Conservation (phyloP, 164 flowering plant genomes). For the Chloranthus sessilifolius region DNA sequence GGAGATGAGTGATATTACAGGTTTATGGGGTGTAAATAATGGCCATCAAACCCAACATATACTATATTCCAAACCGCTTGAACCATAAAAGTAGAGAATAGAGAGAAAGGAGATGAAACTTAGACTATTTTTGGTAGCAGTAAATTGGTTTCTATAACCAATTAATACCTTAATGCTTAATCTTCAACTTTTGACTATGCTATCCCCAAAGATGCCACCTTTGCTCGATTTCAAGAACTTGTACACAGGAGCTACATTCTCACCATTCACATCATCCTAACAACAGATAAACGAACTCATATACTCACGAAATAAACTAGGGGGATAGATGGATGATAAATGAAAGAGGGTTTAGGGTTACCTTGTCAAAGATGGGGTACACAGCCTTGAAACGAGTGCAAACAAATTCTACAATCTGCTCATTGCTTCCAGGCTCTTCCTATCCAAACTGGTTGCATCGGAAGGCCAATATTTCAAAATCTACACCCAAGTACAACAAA, state of each 20-base stretch:
- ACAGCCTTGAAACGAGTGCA: slow-evolving; percentile 91
- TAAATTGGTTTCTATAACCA: no score
- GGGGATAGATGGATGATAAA: no score
- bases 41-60: no score
- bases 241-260: slow-evolving; percentile 16
- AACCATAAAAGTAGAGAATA: no score
- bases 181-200: no score
- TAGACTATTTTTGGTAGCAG: no score
- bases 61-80: no score
- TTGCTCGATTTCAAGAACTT: slow-evolving; percentile 20
- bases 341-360: slow-evolving; percentile 13
- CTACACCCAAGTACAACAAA: slow-evolving; percentile 82
- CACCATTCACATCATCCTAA: slow-evolving; percentile 18
- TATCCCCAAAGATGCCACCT: slow-evolving; percentile 16
- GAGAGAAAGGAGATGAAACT: no score
- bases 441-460: slow-evolving; percentile 88
- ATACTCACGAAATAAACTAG: no score
- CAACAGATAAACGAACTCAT: no score
- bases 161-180: not conserved
- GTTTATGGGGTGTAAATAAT: no score
- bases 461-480: slow-evolving; percentile 84
- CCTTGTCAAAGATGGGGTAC: slow-evolving; percentile 86
- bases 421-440: slow-evolving; percentile 84
- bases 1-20: no score
- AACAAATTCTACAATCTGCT: slow-evolving; percentile 59